Conservation (phyloP, 106 monocot genomes). For the Agapanthus africanus region DNA sequence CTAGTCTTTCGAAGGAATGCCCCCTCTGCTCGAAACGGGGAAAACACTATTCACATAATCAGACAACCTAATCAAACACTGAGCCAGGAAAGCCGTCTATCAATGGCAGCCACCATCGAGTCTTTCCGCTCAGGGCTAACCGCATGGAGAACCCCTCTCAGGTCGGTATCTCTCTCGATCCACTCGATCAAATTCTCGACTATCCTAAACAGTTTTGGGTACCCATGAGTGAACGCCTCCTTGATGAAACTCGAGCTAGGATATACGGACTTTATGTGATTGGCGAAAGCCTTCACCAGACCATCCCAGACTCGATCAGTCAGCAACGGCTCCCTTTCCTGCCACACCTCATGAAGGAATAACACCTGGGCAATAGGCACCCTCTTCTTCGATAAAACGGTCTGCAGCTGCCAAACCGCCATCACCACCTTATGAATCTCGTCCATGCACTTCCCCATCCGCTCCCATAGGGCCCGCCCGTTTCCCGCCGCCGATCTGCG, state of each 20-base stretch:
- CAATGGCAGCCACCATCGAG: conserved; percentile 60
- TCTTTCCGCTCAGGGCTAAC: conserved; percentile 64
- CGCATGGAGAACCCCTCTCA: conserved; percentile 74
- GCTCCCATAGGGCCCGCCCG: conserved; percentile 79
- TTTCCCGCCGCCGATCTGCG: conserved; percentile 77
- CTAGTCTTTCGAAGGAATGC: conserved; percentile 84
- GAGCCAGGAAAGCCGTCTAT: conserved; percentile 59
- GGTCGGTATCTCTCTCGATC: conserved; percentile 68
- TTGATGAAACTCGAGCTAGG: conserved; percentile 89
- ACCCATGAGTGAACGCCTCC: conserved; percentile 76
- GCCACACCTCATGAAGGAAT: conserved; percentile 96
- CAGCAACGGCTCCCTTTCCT: conserved; percentile 81
- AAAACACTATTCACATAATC: conserved; percentile 80
- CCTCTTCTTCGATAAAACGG: conserved; percentile 75
- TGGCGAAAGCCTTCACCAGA: conserved; percentile 68
- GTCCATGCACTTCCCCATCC: conserved; percentile 83
- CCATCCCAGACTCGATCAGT: conserved; percentile 95
- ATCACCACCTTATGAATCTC: conserved; percentile 71
- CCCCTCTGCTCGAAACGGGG: conserved; percentile 63
- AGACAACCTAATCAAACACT: conserved; percentile 51
- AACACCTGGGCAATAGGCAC: conserved; percentile 83
- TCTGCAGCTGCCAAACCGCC: conserved; percentile 90
- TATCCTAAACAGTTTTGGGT: conserved; percentile 79
- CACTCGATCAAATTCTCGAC: conserved; percentile 91
- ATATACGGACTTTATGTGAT: conserved; percentile 79